phyloP scores from a whole-genome alignment of 2,329 filamentous ascomycete species.

The Penicillium sp. region DNA sequence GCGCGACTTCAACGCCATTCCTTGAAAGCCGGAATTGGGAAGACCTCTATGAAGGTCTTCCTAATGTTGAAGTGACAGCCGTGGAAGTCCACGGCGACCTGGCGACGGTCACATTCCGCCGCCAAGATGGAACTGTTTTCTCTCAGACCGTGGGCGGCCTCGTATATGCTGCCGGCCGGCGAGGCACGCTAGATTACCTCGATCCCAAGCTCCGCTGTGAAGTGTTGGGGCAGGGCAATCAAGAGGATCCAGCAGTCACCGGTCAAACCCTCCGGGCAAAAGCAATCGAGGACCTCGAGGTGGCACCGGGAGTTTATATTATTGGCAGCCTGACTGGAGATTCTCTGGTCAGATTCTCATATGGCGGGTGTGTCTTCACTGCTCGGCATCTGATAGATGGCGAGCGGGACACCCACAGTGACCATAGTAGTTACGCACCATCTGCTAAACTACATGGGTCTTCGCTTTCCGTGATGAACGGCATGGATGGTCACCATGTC shows the following conservation, averaged over 20 bases:
- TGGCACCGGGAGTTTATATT: slow-evolving; percentile 53
- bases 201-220: slow-evolving; percentile 47
- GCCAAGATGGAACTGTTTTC: slow-evolving; percentile 44
- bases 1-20: slow-evolving; percentile 45
- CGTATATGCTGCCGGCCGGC: slow-evolving; percentile 56
- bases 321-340: slow-evolving; percentile 60
- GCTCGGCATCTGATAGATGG: slow-evolving; percentile 51
- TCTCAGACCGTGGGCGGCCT: slow-evolving; percentile 49
- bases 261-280: slow-evolving; percentile 54
- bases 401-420: slow-evolving; percentile 16
- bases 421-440: slow-evolving; percentile 18
- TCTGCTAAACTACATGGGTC: slow-evolving; percentile 20
- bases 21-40: slow-evolving; percentile 51
- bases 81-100: slow-evolving; percentile 32
- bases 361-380: slow-evolving; percentile 57
- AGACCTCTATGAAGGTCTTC: slow-evolving; percentile 53
- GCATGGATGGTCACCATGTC: slow-evolving; percentile 37
- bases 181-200: slow-evolving; percentile 55
- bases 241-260: slow-evolving; percentile 43
- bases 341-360: slow-evolving; percentile 58
- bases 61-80: slow-evolving; percentile 51
- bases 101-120: slow-evolving; percentile 45
- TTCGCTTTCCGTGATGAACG: slow-evolving; percentile 37
- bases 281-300: slow-evolving; percentile 52
- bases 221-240: slow-evolving; percentile 37